These are phyloP conservation scores for Botrytis elliptica DNA, from an alignment of 2,329 filamentous ascomycete species.

Conservation along the genomic window DNA sequence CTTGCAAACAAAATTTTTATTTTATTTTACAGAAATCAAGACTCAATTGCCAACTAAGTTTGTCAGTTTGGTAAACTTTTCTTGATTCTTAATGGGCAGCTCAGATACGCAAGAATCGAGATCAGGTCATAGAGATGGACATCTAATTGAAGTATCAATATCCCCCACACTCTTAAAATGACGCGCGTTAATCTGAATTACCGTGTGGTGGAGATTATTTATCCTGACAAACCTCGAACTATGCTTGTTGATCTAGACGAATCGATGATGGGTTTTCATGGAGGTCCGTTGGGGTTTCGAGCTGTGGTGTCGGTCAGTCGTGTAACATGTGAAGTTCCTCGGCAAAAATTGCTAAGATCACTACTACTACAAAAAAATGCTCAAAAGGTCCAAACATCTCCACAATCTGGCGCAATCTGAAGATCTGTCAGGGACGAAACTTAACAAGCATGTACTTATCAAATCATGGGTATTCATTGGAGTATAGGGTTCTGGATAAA, in stretches of 20 bases:
- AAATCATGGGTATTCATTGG: background rate
- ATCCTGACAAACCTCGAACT: background rate
- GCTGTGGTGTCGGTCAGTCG: background rate
- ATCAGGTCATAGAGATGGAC: background rate
- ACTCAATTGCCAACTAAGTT: background rate
- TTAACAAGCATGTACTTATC: background rate
- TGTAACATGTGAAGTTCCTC: slow-evolving; percentile 7
- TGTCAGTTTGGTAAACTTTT: background rate
- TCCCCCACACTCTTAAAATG: background rate
- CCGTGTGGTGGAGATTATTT: background rate
- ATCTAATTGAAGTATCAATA: background rate
- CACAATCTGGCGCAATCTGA: background rate
- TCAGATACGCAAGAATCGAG: background rate
- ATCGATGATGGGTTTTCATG: background rate
- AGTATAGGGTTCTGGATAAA: background rate
- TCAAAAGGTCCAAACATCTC: background rate
- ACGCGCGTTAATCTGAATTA: background rate
- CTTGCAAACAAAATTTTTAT: background rate
- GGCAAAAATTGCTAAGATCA: background rate
- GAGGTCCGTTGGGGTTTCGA: background rate
- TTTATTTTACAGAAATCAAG: too few species aligned
- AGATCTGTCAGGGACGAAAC: background rate
- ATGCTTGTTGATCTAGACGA: background rate
- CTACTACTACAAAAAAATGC: background rate
- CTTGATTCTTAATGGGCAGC: background rate